Evolutionary conservation across 257 asterid species (phyloP).

Genomic region (Parsonsia alboflavescens): DNA sequence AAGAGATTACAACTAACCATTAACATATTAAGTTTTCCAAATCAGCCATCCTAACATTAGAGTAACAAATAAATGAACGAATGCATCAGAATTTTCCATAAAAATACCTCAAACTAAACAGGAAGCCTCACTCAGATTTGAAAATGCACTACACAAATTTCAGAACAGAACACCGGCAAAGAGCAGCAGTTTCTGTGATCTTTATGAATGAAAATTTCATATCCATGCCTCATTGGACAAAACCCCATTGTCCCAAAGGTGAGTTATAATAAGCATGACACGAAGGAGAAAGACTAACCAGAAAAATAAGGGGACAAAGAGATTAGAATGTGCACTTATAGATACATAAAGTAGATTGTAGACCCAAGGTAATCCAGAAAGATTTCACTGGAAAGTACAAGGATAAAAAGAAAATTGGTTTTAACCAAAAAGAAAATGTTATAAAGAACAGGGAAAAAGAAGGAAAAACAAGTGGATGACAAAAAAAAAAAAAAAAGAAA

Average conservation of each 20-base stretch:
- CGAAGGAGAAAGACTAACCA: not conserved
- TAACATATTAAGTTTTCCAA: not conserved
- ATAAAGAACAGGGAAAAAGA: not conserved
- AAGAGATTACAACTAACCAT: not conserved
- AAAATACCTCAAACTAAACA: not conserved
- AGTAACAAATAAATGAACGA: not conserved
- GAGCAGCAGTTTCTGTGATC: not conserved
- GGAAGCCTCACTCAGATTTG: not conserved
- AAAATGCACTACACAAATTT: not conserved
- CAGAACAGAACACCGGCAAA: not conserved
- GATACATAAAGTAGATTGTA: not conserved
- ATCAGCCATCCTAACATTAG: not conserved
- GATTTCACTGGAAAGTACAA: not conserved
- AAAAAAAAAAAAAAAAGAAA: not conserved
- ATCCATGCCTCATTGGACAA: not conserved
- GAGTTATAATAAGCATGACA: not conserved
- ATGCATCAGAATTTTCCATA: not conserved
- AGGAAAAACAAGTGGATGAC: not conserved
- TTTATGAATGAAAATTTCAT: not conserved
- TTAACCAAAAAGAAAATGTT: too few relatives aligned
- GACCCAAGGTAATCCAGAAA: not conserved
- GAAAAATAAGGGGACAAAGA: not conserved
- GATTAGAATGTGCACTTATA: not conserved
- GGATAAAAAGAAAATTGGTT: too few relatives aligned
- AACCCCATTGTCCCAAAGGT: not conserved